Percentiles rank a stretch among this genome's conserved stretches.
These are phyloP conservation scores for Trifolium repens DNA, from an alignment of 306 rosid species.

Conservation along the genomic window DNA sequence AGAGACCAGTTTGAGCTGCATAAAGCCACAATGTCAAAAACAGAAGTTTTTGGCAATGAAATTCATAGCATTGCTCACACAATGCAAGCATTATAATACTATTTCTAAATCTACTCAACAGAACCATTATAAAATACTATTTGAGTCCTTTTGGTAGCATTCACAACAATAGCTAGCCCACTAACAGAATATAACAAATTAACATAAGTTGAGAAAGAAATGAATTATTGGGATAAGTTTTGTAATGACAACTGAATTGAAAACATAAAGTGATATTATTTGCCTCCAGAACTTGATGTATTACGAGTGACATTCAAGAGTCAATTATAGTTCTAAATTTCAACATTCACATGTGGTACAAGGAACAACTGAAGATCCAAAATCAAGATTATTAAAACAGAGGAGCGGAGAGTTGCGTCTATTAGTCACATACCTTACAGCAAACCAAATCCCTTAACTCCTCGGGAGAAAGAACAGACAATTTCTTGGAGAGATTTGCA, in stretches of 20 bases:
- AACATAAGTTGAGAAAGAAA: slow-evolving; percentile 23
- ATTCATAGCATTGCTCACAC: slow-evolving; percentile 25
- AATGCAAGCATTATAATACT: slow-evolving; percentile 22
- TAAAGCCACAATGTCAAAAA: slow-evolving; percentile 37
- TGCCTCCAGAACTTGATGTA: background rate
- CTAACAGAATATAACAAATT: slow-evolving; percentile 16
- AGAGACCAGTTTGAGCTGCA: slow-evolving; percentile 92
- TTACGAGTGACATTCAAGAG: slow-evolving; percentile 18
- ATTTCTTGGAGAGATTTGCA: slow-evolving; percentile 82
- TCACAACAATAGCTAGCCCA: slow-evolving; percentile 14
- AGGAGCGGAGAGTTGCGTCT: slow-evolving; percentile 9
- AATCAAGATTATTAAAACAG: slow-evolving; percentile 8
- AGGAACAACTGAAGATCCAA: slow-evolving; percentile 31
- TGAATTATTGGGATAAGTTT: slow-evolving; percentile 21
- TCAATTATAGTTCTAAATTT: slow-evolving; percentile 6
- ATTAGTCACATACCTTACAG: slow-evolving; percentile 67
- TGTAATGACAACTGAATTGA: slow-evolving; percentile 11
- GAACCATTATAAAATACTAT: slow-evolving; percentile 15
- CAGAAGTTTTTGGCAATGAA: slow-evolving; percentile 22
- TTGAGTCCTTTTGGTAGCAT: background rate
- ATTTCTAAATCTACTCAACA: slow-evolving; percentile 23
- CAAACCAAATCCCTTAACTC: slow-evolving; percentile 91
- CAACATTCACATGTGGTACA: background rate
- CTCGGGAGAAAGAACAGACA: slow-evolving; percentile 72
- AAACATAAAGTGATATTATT: slow-evolving; percentile 2